Percentiles rank a stretch among this genome's conserved stretches.
Evolutionary conservation across 345 rosid genomes (phyloP).

Genomic region (Aegle marmelos): DNA sequence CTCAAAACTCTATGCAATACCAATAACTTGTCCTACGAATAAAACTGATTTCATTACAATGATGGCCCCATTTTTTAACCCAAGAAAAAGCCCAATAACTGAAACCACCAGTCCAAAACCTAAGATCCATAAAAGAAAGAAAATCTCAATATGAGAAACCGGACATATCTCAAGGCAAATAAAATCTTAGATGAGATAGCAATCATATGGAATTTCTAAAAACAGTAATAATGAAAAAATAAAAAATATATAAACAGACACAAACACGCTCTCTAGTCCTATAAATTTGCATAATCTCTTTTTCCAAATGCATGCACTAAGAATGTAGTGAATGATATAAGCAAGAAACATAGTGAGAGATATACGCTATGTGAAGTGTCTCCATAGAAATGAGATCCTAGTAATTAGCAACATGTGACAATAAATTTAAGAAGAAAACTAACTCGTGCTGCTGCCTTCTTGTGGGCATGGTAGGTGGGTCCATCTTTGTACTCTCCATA

Average conservation of each 20-base stretch:
- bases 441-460: constrained; percentile 83
- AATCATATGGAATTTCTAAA: background rate
- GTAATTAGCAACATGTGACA: constrained; percentile 1
- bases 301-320: constrained; percentile 2
- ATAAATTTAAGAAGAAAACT: constrained; percentile 25
- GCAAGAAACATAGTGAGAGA: background rate
- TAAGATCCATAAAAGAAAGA: background rate
- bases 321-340: background rate
- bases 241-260: too few relatives aligned
- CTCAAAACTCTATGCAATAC: background rate
- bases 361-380: background rate
- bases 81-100: background rate
- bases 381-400: background rate
- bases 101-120: background rate
- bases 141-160: background rate
- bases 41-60: background rate
- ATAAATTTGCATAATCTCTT: constrained; percentile 8
- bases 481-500: constrained; percentile 96
- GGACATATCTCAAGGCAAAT: background rate
- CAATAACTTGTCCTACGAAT: background rate
- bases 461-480: constrained; percentile 75
- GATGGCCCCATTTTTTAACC: background rate
- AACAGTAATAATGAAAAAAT: too few relatives aligned
- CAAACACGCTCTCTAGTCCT: background rate
- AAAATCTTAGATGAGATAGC: background rate